Conservation (phyloP, 805 yeast genomes). For the Starmera caribaea region DNA sequence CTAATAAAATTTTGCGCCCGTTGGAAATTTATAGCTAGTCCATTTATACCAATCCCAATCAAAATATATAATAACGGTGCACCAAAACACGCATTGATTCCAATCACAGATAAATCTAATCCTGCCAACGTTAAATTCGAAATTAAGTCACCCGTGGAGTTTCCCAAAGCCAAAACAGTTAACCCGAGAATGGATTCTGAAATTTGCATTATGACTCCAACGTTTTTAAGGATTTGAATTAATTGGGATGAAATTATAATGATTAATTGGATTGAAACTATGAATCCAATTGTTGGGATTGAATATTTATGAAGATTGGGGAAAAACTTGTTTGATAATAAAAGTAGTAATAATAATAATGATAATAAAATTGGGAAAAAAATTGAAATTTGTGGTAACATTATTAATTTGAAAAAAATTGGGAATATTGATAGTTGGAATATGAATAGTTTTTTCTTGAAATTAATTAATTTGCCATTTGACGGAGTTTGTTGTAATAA, state of each 20-base stretch:
- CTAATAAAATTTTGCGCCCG: slow-evolving; percentile 2
- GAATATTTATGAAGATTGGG: not conserved
- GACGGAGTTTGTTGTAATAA: not conserved
- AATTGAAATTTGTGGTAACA: slow-evolving; percentile 2
- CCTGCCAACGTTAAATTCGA: slow-evolving; percentile 73
- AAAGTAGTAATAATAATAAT: not conserved
- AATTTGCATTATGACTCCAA: slow-evolving; percentile 49
- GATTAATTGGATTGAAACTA: slow-evolving; percentile 57
- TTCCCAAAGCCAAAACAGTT: slow-evolving; percentile 86
- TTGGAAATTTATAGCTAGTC: slow-evolving; percentile 33
- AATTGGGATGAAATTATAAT: slow-evolving; percentile 62
- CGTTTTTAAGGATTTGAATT: slow-evolving; percentile 49
- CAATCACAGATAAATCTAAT: slow-evolving; percentile 82
- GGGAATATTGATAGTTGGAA: slow-evolving; percentile 20
- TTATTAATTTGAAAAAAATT: slow-evolving; percentile 2
- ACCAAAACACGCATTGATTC: slow-evolving; percentile 92
- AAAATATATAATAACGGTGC: slow-evolving; percentile 76
- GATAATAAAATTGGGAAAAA: not conserved
- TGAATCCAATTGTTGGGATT: slow-evolving; percentile 48
- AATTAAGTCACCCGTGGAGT: slow-evolving; percentile 83
- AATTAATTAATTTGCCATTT: slow-evolving; percentile 1
- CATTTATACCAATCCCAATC: slow-evolving; percentile 74
- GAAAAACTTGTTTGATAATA: not conserved
- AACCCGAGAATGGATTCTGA: slow-evolving; percentile 79
- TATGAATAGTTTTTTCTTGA: slow-evolving; percentile 14